Percentiles rank a stretch among this genome's conserved stretches.
Evolutionary conservation across 148 eudicot species (phyloP).

Genomic region (Chenopodium album): DNA sequence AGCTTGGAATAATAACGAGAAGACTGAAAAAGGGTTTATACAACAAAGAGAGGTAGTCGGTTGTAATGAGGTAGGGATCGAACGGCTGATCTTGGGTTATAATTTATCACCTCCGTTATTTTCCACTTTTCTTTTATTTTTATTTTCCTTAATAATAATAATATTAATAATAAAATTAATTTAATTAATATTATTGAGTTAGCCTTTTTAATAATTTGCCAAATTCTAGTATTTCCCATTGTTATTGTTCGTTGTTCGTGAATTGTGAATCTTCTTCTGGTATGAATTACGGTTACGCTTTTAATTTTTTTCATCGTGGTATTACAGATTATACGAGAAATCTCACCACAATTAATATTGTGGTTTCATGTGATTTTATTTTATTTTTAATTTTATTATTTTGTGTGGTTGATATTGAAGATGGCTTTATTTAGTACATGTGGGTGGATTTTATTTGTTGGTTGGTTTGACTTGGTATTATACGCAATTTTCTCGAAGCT

Average conservation of each 20-base stretch:
- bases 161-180: background rate
- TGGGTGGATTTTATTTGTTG: too few relatives aligned
- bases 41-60: background rate
- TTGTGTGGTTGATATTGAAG: too few relatives aligned
- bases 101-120: background rate
- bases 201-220: background rate
- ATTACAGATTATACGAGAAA: too few relatives aligned
- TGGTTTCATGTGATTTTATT: too few relatives aligned
- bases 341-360: too few relatives aligned
- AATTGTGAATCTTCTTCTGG: background rate
- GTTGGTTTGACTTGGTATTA: too few relatives aligned
- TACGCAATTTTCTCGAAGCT: too few relatives aligned
- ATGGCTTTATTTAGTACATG: too few relatives aligned
- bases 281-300: background rate
- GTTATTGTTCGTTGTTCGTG: constrained; percentile 1
- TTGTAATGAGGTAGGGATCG: background rate
- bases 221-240: background rate
- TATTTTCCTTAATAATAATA: background rate
- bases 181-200: background rate
- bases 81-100: constrained; percentile 2
- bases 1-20: background rate
- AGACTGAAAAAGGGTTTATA: background rate
- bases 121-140: background rate
- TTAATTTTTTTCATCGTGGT: background rate
- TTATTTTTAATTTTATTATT: too few relatives aligned